Conservation (phyloP, 106 monocot genomes). For the Phalaenopsis equestris region DNA sequence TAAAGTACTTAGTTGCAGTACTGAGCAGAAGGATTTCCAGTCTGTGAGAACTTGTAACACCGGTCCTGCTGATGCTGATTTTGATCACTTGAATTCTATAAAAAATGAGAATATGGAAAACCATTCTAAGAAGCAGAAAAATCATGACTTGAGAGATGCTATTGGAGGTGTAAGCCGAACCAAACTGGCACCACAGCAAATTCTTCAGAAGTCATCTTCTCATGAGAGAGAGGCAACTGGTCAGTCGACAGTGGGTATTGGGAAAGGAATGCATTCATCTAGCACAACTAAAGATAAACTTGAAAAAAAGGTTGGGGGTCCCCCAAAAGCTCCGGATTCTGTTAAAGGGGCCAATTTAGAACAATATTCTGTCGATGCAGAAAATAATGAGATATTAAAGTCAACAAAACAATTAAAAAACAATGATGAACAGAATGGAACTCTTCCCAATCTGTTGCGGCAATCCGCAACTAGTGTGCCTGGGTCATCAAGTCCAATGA, state of each 20-base stretch:
- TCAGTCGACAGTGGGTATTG: conserved; percentile 20
- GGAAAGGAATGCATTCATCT: conserved; percentile 21
- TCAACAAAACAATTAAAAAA: conserved; percentile 20
- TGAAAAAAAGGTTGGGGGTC: conserved; percentile 14
- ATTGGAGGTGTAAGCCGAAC: conserved; percentile 4
- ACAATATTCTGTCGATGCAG: conserved; percentile 17
- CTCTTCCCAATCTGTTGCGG: conserved; percentile 9
- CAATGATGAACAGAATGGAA: conserved; percentile 25
- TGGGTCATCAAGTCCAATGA: conserved; percentile 30
- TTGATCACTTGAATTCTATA: conserved; percentile 1
- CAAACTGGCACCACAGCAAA: conserved; percentile 5
- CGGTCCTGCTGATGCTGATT: conserved; percentile 4
- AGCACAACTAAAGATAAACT: conserved; percentile 18
- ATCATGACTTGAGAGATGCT: conserved; percentile 12
- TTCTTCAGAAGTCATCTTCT: conserved; percentile 14
- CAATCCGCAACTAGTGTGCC: conserved; percentile 23
- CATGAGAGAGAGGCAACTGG: conserved; percentile 16
- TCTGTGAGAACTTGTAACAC: background rate
- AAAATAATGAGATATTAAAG: conserved; percentile 21
- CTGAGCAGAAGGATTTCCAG: conserved; percentile 7
- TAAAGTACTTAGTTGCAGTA: background rate
- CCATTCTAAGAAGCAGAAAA: conserved; percentile 11
- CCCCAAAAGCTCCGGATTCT: conserved; percentile 12
- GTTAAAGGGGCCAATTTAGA: conserved; percentile 25
- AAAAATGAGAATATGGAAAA: conserved; percentile 4